Percentiles rank a stretch among this genome's conserved stretches.
phyloP scores from a whole-genome alignment of 108 stramenopile species.

The Skeletonema potamos region DNA sequence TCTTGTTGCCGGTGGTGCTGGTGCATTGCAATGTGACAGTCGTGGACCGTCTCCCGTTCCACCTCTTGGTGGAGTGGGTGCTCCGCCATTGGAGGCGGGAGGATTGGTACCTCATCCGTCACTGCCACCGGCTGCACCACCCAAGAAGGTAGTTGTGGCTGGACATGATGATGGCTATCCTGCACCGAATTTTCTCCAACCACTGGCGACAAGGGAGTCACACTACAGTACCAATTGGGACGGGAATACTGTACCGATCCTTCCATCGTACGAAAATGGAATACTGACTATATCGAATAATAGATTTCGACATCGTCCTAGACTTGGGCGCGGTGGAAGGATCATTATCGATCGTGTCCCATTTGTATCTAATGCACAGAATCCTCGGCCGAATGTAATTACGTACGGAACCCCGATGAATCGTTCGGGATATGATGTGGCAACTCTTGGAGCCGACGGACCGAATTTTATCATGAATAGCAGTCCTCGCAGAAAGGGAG shows the following conservation, averaged over 20 bases:
- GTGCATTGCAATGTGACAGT: not conserved
- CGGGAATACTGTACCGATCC: constrained; percentile 56
- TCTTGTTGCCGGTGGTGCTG: not conserved
- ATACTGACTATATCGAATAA: constrained; percentile 36
- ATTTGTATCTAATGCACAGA: constrained; percentile 37
- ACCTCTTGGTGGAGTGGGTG: not conserved
- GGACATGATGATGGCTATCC: constrained; percentile 80
- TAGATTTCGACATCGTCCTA: constrained; percentile 66
- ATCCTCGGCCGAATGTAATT: constrained; percentile 42
- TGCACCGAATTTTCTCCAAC: constrained; percentile 74
- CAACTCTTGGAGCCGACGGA: constrained; percentile 34
- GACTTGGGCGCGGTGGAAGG: constrained; percentile 87
- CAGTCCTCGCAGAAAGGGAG: not conserved
- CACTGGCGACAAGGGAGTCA: constrained; percentile 62
- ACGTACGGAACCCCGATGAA: constrained; percentile 49
- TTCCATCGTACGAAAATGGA: constrained; percentile 68
- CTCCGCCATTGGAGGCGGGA: not conserved
- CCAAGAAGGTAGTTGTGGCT: constrained; percentile 49
- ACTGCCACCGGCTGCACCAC: not conserved
- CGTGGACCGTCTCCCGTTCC: constrained; percentile 19
- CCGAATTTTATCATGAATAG: not conserved
- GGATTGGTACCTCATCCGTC: not conserved
- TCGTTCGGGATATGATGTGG: constrained; percentile 24
- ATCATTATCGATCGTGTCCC: constrained; percentile 81
- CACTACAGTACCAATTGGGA: constrained; percentile 59